Base-by-base conservation (phyloP, 2,329 filamentous ascomycete species). In the Chalaropsis thielavioides region DNA sequence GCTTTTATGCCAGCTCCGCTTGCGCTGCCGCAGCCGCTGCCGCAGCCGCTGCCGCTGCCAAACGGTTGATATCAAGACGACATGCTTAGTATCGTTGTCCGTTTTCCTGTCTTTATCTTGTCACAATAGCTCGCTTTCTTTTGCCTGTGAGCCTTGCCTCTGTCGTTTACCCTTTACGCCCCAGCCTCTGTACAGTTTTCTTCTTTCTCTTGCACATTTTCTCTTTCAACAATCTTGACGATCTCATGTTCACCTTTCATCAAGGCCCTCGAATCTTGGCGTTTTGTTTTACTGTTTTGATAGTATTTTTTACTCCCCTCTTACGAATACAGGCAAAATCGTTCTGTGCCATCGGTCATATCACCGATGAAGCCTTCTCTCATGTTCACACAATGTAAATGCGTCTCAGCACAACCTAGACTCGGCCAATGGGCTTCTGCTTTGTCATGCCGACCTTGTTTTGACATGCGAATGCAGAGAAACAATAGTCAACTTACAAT, bases 231-330 rank as follows among this genome's bases (percentile, higher is more conserved):
- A 59, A 56, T 63, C 11, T 44, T 24, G 8, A 19, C 10, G 51
- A 58, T 58, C 24, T 58, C 27, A 58, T 31, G 67, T 67, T 35
- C 17, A 49, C 62, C 49, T 63, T 63, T 63, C 62, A 63, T 44
- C 62, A 63, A 63, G 62, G 62, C 62, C 31, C 27, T 41, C 17
- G 10, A 58, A 58, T 35, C 15, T 58, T 8, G 27, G 51, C 51
- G 51, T 58, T 27, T 40, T 24, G 10, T 63, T 8, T 22, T 24
- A n/a, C n/a, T n/a, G n/a, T 13, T 24, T 31, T 41, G 2, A 17
- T 24, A 19, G 10, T 43, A 46, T 44, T 35, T 35, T 61, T 38
- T 38, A 38, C 7, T 38, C 35, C 10, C 35, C 35, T 38, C 6
- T 4, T 8, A 38, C 35, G 8, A 38, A 38, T 10, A 8, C 2